Base-by-base conservation (phyloP, 2,329 filamentous ascomycete genomes). In the Trichophyton equinum region DNA sequence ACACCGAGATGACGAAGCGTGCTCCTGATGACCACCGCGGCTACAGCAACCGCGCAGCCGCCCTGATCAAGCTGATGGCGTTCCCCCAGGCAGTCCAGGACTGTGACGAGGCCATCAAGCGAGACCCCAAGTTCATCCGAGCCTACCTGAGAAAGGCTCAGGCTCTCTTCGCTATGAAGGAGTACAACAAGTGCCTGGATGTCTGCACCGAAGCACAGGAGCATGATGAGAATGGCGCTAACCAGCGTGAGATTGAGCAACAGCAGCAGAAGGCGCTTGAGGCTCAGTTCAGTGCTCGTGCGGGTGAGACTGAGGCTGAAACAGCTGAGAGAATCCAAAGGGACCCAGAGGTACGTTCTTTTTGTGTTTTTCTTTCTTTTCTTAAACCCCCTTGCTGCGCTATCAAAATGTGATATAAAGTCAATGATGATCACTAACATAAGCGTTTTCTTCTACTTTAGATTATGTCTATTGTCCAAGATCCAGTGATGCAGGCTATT, bases 71-170 rank as follows among this genome's bases (percentile, higher is more conserved):
- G 80, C 82, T 99, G 49, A 88, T 99, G 69, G 89, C 91, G 67
- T 96, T 99, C 80, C 94, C 94, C 5, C 89, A 87, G 66, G 95
- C 94, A 0, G 85, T 99, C 44, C 85, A 91, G 57, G 95, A 99
- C 78, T 97, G 94, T 75, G 86, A 96, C 74, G 79, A 83, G 67
- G 94, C 94, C 51, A 95, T 96, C 78, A 88, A 90, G 82, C 88
- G 86, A 68, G 94, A 99, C 69, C 82, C 88, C 62, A 87, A 86
- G 71, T 99, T 99, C 75, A 92, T 97, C 76, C 86, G 92, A 61
- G 94, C 94, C 6, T 97, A 97, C 76, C 87, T 99, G 68, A 87
- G 94, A 73, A 97, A 96, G 81, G 91, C 91, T 0, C 91, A 97
- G 77, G 90, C 91, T 47, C 89, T 92, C 75, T 91, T 94, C 67